Conservation (phyloP, 805 yeast genomes). For the Nakazawaea populi region DNA sequence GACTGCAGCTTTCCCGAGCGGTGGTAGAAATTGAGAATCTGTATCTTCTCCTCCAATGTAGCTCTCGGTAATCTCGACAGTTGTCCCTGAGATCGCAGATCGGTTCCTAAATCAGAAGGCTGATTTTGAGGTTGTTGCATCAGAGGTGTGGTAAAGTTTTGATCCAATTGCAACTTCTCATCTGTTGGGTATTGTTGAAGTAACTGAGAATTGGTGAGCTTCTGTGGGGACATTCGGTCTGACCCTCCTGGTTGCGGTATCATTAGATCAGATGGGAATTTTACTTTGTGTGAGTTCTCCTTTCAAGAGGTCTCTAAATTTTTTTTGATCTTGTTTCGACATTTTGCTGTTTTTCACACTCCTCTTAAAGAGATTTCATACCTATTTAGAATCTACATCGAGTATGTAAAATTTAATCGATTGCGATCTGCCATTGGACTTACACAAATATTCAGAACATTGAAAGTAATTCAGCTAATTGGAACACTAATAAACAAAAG, state of each 20-base stretch:
- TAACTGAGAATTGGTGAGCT: not conserved
- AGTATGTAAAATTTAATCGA: not conserved
- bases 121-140: not conserved
- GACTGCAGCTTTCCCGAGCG: slow-evolving; percentile 45
- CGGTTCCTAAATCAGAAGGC: not conserved
- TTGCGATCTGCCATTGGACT: not conserved
- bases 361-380: not conserved
- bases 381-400: not conserved
- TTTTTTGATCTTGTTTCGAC: not conserved
- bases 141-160: not conserved
- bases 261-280: not conserved
- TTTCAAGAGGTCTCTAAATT: not conserved
- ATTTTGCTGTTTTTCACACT: not conserved
- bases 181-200: not conserved
- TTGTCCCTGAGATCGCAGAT: not conserved
- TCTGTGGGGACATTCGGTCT: not conserved
- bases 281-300: not conserved
- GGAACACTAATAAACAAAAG: not conserved
- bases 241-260: not conserved
- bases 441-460: not conserved
- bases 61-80: slow-evolving; percentile 36
- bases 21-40: slow-evolving; percentile 47
- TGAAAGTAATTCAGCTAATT: not conserved
- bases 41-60: slow-evolving; percentile 52
- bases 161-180: not conserved